A percentile compares a stretch with the other conserved stretches of the same genome.
These are phyloP conservation scores for Penicillium alfredii DNA, from an alignment of 495 filamentous ascomycete species.

Conservation along the genomic window DNA sequence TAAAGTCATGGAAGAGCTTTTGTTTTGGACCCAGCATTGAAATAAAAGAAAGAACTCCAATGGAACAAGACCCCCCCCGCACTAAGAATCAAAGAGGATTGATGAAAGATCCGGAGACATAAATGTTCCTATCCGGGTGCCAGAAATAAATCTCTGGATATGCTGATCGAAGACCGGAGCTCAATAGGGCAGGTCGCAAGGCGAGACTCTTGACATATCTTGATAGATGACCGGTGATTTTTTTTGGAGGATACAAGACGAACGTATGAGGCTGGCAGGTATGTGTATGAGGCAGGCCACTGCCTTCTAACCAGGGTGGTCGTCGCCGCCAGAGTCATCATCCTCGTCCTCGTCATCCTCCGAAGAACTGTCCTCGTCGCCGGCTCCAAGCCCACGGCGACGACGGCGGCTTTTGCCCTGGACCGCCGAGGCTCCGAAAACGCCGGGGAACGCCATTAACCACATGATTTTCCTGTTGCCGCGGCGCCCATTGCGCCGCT, in stretches of 20 bases:
- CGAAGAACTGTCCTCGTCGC: conserved; percentile 38
- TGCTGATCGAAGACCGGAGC: conserved; percentile 8
- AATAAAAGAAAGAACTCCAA: conserved; percentile 16
- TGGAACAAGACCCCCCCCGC: conserved; percentile 9
- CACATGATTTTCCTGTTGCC: conserved; percentile 29
- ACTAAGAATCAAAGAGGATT: conserved; percentile 4
- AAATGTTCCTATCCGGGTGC: conserved; percentile 4
- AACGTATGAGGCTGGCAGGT: conserved; percentile 10
- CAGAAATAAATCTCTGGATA: background rate
- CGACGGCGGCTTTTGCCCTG: conserved; percentile 21
- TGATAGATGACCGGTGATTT: no score
- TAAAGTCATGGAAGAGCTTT: conserved; percentile 24
- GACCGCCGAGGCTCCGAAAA: conserved; percentile 39
- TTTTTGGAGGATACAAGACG: conserved; percentile 4
- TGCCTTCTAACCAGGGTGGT: conserved; percentile 15
- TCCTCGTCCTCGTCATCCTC: conserved; percentile 46
- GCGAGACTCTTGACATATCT: no score
- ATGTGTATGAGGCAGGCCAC: conserved; percentile 27
- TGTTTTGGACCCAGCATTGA: conserved; percentile 13
- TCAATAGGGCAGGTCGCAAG: conserved; percentile 8
- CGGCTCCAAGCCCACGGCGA: conserved; percentile 21
- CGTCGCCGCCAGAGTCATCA: conserved; percentile 13
- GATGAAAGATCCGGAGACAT: conserved; percentile 5
- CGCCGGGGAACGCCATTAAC: conserved; percentile 39
- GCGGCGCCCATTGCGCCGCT: conserved; percentile 32